Percentiles rank a stretch among this genome's conserved stretches.
Conservation (phyloP, 1,139 yeast genomes). For the Candida mesenterica region DNA sequence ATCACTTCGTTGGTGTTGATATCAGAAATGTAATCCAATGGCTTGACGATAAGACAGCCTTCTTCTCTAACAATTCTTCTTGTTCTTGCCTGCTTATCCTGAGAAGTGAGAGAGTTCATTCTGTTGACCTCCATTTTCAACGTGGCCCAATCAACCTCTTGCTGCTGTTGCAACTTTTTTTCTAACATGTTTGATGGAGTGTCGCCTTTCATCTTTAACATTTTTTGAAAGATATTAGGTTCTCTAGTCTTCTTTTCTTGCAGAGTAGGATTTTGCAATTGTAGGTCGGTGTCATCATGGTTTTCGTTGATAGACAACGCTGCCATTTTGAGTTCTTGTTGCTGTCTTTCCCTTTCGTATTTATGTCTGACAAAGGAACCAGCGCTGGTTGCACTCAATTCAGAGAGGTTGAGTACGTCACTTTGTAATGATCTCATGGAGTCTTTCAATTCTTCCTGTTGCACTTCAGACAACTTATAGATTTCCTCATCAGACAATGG, state of each 20-base stretch:
- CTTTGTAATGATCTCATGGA: conserved; percentile 46
- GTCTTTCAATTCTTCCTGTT: conserved; percentile 41
- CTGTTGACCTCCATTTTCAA: conserved; percentile 62
- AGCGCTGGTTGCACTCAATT: conserved; percentile 86
- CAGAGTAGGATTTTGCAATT: conserved; percentile 29
- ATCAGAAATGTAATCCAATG: conserved; percentile 61
- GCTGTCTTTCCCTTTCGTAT: conserved; percentile 39
- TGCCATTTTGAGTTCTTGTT: conserved; percentile 23
- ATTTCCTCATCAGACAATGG: conserved; percentile 31
- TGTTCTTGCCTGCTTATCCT: conserved; percentile 69
- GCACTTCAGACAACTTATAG: conserved; percentile 29
- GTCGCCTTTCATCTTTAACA: conserved; percentile 38
- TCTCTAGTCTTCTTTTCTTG: conserved; percentile 46
- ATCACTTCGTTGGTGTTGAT: conserved; percentile 43
- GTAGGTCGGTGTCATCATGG: conserved; percentile 16
- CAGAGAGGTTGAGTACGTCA: conserved; percentile 52
- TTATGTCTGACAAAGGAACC: conserved; percentile 79
- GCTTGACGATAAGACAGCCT: conserved; percentile 63
- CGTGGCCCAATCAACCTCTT: conserved; percentile 41
- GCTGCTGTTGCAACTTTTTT: conserved; percentile 31
- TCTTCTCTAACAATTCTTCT: conserved; percentile 67
- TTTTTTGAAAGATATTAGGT: conserved; percentile 54
- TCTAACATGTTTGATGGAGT: conserved; percentile 34
- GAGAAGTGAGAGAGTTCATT: conserved; percentile 68
- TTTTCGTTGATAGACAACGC: conserved; percentile 21